Percentiles rank a stretch among this genome's conserved stretches.
These are phyloP conservation scores for Kurtzmaniella quercitrusa DNA, from an alignment of 1,139 yeast genomes.

Conservation along the genomic window DNA sequence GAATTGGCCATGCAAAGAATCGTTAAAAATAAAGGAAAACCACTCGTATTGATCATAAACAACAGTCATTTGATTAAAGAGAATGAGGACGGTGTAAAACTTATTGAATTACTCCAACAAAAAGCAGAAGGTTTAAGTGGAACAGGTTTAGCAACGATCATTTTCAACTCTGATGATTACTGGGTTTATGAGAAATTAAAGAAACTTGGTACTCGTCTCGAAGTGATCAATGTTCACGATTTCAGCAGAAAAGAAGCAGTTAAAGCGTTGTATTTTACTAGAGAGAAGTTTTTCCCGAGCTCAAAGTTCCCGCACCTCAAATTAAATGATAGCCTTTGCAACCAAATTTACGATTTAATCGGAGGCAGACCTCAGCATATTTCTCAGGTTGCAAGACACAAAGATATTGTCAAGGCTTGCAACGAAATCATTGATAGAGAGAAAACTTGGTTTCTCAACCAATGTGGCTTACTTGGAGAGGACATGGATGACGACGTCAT, in stretches of 20 bases:
- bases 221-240: constrained; percentile 68
- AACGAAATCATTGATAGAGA: constrained; percentile 73
- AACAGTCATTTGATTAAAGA: constrained; percentile 72
- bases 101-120: constrained; percentile 77
- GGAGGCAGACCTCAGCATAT: constrained; percentile 88
- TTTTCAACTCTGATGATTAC: constrained; percentile 81
- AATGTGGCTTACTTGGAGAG: constrained; percentile 72
- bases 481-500: constrained; percentile 88
- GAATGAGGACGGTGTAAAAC: constrained; percentile 64
- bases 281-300: constrained; percentile 42
- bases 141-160: constrained; percentile 68
- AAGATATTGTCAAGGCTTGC: constrained; percentile 59
- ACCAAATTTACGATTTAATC: constrained; percentile 60
- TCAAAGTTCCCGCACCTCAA: constrained; percentile 31
- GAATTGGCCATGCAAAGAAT: constrained; percentile 61
- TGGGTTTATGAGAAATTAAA: constrained; percentile 82
- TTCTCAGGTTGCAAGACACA: constrained; percentile 67
- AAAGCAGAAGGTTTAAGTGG: constrained; percentile 80
- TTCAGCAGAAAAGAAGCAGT: constrained; percentile 55
- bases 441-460: constrained; percentile 81
- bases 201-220: constrained; percentile 69
- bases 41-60: constrained; percentile 68
- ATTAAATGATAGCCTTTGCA: constrained; percentile 37
- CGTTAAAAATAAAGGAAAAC: constrained; percentile 31
- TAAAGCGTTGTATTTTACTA: constrained; percentile 51